Base-by-base conservation (phyloP, 129 eudicot species). In the Escallonia herrerae region DNA sequence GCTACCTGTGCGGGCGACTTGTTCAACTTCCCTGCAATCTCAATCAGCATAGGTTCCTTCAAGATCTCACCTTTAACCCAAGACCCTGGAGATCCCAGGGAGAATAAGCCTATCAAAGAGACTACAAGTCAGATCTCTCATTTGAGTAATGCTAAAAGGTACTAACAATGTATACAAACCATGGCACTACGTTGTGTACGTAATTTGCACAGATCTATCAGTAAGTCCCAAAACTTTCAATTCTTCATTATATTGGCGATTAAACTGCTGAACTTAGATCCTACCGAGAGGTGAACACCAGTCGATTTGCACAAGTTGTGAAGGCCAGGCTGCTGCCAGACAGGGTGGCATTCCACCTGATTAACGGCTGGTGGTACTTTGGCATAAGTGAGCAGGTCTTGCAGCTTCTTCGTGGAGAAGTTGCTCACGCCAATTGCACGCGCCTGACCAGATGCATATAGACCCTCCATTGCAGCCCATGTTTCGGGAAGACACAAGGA, bases 401-500 rank as follows among this genome's bases (percentile, higher is more conserved):
- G 80, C 65, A 85, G 66, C 62, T 89, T 89, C 63, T 89, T 89
- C 8, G 80, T 47, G 4, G 96, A 82, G 76, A 89, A 89, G 75
- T 89, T 89, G 85, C 96, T 89, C 4, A 89, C 96, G 14, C 96
- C 96, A 56, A 89, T 56, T 13, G 87, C 87, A 12, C 85, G 83
- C 22, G 96, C 74, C 71, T 80, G 83, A 15, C 96, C 96, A 15
- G 80, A 80, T 58, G 85, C 96, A 60, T 76, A 82, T 66, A 82
- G 72, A n/a, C 87, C 82, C 70, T 89, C 96, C 90, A 89, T 73
- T 74, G 87, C 96, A 58, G 81, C 77, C 96, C 96, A 89, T 60
- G 96, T 89, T 65, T 79, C 83, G 15, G n/a, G 87, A 66, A 89
- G 78, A 62, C 85, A 83, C 9, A 79, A 43, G n/a, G 90, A 80